A percentile compares a stretch with the other conserved stretches of the same genome.
phyloP scores from a whole-genome alignment of 2,329 filamentous ascomycete genomes.

The Fusarium staphyleae region DNA sequence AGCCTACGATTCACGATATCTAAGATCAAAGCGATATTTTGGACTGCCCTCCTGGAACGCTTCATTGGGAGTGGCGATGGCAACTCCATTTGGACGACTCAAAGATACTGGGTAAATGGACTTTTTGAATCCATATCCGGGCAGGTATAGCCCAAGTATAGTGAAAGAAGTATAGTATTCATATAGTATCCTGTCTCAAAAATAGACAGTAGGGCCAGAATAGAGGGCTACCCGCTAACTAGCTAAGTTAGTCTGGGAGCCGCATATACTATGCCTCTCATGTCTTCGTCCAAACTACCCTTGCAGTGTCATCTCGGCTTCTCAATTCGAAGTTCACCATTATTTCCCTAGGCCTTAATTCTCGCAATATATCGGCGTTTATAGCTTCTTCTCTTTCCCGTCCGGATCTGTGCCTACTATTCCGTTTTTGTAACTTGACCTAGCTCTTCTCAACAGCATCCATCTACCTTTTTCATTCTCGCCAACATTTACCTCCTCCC shows the following conservation, averaged over 20 bases:
- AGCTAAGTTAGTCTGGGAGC: conserved; percentile 10
- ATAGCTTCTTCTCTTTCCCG: conserved; percentile 1
- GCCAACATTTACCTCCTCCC: conserved; percentile 32
- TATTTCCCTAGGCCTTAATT: conserved; percentile 20
- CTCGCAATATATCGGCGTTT: conserved; percentile 17
- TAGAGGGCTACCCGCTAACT: conserved; percentile 17
- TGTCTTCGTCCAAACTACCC: conserved; percentile 3
- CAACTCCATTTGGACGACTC: too few species aligned
- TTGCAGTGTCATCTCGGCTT: background rate
- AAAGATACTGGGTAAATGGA: too few species aligned
- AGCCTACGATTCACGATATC: too few species aligned
- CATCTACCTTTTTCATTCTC: background rate
- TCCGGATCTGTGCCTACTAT: background rate
- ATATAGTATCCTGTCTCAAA: conserved; percentile 36
- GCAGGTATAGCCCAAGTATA: too few species aligned
- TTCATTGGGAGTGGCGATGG: too few species aligned
- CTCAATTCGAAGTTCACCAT: background rate
- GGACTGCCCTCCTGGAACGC: too few species aligned
- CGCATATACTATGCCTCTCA: conserved; percentile 14
- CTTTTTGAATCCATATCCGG: conserved; percentile 1
- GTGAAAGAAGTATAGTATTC: conserved; percentile 37
- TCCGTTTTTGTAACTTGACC: conserved; percentile 14
- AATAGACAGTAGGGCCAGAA: conserved; percentile 24
- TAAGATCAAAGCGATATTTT: too few species aligned
- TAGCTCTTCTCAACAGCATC: conserved; percentile 11